Conservation (phyloP, 495 filamentous ascomycete species). For the Neurospora africana region DNA sequence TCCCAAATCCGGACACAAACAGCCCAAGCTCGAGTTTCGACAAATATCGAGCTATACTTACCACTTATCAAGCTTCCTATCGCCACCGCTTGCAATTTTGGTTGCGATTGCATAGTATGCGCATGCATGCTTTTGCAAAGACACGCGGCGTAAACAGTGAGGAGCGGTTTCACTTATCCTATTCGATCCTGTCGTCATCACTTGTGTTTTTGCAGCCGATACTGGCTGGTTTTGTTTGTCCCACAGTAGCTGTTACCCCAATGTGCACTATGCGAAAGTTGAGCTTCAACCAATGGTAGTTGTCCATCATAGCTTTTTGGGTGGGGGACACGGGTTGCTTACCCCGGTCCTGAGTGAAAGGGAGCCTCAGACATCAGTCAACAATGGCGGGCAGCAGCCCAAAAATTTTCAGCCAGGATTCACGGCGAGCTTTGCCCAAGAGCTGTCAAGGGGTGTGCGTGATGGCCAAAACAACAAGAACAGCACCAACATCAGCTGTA, state of each 20-base stretch:
- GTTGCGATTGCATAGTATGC: not conserved
- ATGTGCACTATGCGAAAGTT: not conserved
- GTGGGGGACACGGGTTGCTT: not conserved
- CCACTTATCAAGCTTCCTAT: not conserved
- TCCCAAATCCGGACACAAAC: not conserved
- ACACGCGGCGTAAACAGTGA: not conserved
- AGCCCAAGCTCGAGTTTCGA: not conserved
- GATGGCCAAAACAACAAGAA: not conserved
- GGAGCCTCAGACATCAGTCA: constrained; percentile 23
- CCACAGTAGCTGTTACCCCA: not conserved
- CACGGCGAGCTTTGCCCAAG: not conserved
- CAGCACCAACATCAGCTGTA: not conserved
- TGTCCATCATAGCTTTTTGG: not conserved
- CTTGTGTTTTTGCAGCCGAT: not conserved
- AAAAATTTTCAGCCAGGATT: constrained; percentile 18
- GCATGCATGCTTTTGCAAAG: not conserved
- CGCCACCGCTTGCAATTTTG: not conserved
- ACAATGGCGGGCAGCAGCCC: constrained; percentile 4
- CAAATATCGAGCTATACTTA: not conserved
- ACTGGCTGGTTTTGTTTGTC: not conserved
- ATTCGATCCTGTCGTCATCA: not conserved
- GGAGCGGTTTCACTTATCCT: not conserved
- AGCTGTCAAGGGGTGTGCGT: not conserved
- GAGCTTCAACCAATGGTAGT: not conserved
- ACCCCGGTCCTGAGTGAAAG: not conserved